phyloP scores from a whole-genome alignment of 2,329 filamentous ascomycete genomes.

The Pyrenophora graminea region DNA sequence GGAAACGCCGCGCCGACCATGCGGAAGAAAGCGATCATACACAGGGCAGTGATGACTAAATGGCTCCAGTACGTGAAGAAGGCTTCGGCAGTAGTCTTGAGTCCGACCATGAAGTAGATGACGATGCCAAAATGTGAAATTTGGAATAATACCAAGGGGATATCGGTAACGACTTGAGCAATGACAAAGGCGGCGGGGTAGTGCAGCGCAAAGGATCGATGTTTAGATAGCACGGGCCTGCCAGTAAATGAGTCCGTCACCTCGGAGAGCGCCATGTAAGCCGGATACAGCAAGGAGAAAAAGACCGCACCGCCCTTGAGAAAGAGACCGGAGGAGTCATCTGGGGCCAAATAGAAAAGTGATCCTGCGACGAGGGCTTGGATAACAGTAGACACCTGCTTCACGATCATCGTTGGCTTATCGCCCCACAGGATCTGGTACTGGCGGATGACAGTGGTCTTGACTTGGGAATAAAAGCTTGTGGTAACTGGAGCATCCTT shows the following conservation, averaged over 20 bases:
- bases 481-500: slow-evolving; percentile 57
- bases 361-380: slow-evolving; percentile 68
- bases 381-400: slow-evolving; percentile 60
- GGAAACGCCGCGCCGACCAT: slow-evolving; percentile 71
- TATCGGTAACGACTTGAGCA: slow-evolving; percentile 67
- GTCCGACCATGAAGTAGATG: slow-evolving; percentile 81
- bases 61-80: slow-evolving; percentile 84
- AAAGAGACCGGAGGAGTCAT: slow-evolving; percentile 64
- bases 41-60: slow-evolving; percentile 49
- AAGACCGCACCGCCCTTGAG: slow-evolving; percentile 67
- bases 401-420: slow-evolving; percentile 65
- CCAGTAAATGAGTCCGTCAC: slow-evolving; percentile 62
- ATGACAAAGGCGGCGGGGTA: slow-evolving; percentile 75
- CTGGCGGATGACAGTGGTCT: slow-evolving; percentile 61
- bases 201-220: slow-evolving; percentile 79
- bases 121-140: slow-evolving; percentile 62
- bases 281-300: slow-evolving; percentile 65
- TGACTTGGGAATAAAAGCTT: slow-evolving; percentile 51
- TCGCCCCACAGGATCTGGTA: slow-evolving; percentile 69
- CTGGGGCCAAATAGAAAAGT: slow-evolving; percentile 66
- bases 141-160: slow-evolving; percentile 62
- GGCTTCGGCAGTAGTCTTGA: slow-evolving; percentile 69
- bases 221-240: slow-evolving; percentile 83
- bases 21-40: slow-evolving; percentile 81
- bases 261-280: slow-evolving; percentile 66